Base-by-base conservation (phyloP, 495 filamentous ascomycete species). In the Hyaloscypha finlandica region DNA sequence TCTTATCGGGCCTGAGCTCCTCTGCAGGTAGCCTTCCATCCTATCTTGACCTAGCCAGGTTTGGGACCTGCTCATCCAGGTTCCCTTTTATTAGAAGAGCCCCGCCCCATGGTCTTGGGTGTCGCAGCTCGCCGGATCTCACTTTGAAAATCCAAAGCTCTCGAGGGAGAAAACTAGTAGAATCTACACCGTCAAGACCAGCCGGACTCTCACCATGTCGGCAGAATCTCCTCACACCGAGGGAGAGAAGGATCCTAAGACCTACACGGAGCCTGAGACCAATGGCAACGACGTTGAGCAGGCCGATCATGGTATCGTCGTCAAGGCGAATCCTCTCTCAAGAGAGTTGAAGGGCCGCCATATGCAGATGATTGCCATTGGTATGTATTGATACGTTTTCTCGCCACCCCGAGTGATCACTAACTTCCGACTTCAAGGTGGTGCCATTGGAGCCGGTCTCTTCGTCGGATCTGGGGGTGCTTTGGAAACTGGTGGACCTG, bases 331-430 rank as follows among this genome's bases (percentile, higher is more conserved):
- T 29, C 69, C 65, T 1, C 37, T 71, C 33, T 33, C 65, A 6
- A 54, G 69, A 6, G 42, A 66, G 35, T 52, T 71, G 32, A 76
- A 83, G 64, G 77, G 79, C 45, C 84, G 88, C 52, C 89, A 92
- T 70, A 85, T 91, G 82, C 88, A 91, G 68, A 90, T 92, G 86
- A 90, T 91, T 74, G 89, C 89, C 63, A 88, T 92, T 71, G 88
- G 68, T 69, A 69, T 35, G 51, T 16, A 2, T 53, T 60, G 12
- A 32, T 37, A 19, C 16, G 14, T 32, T 39, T 55, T 2, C 16
- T 55, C 6, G 20, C 20, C 3, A 32, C 1, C 11, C 25, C 3
- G 30, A 12, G 8, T 29, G 6, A 31, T 8, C 20, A 29, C 51
- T 67, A 42, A 67, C 31, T 37, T 42, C 22, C 11, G 16, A 16